These are phyloP conservation scores for Trematosphaeria pertusa DNA, from an alignment of 2,329 filamentous ascomycete species.

Conservation along the genomic window DNA sequence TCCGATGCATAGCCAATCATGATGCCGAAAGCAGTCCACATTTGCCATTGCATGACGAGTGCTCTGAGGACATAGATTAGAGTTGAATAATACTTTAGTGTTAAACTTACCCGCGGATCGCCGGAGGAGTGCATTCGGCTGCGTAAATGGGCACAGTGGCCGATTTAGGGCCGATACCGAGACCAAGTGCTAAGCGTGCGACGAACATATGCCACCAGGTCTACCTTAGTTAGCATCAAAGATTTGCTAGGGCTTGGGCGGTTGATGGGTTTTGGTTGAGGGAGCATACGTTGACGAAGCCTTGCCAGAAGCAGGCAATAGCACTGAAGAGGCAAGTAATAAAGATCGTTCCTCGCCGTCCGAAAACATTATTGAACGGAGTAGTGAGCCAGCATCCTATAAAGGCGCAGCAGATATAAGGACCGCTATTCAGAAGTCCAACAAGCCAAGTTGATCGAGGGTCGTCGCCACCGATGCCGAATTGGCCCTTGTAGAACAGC, in stretches of 20 bases:
- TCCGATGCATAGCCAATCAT: constrained; percentile 34
- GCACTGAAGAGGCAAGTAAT: constrained; percentile 74
- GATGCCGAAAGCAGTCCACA: constrained; percentile 55
- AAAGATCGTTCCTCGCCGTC: constrained; percentile 77
- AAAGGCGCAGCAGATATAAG: constrained; percentile 71
- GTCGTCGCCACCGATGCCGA: constrained; percentile 62
- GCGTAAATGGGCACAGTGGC: constrained; percentile 79
- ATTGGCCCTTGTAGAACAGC: constrained; percentile 67
- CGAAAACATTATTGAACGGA: constrained; percentile 73
- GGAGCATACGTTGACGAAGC: constrained; percentile 63
- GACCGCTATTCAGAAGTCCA: constrained; percentile 67
- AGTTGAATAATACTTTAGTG: no score
- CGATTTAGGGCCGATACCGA: constrained; percentile 79
- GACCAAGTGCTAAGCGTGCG: constrained; percentile 74
- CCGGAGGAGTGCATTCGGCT: constrained; percentile 74
- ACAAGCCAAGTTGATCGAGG: constrained; percentile 64
- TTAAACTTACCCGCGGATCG: constrained; percentile 75
- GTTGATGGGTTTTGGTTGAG: no score
- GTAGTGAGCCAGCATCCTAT: constrained; percentile 77
- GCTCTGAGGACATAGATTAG: no score
- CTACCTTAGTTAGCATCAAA: constrained; percentile 8
- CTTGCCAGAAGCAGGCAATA: constrained; percentile 64
- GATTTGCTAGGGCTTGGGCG: no score
- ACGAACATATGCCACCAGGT: constrained; percentile 75
- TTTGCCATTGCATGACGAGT: constrained; percentile 84